Evolutionary conservation across 495 filamentous ascomycete species (phyloP).

Genomic region (Halenospora varia): DNA sequence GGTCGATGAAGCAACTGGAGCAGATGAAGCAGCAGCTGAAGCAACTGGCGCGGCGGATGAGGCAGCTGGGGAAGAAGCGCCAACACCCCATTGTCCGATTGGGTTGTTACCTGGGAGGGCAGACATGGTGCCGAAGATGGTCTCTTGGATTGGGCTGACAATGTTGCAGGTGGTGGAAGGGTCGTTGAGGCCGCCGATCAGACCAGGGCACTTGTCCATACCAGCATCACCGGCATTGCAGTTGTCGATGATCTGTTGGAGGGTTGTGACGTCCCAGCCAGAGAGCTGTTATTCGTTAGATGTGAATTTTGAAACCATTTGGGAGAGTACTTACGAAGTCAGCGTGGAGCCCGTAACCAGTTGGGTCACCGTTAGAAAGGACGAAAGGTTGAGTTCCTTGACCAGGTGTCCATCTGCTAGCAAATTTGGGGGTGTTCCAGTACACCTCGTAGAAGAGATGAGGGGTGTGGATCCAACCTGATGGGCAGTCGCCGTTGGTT

Average conservation of each 20-base stretch:
- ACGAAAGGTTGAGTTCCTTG: slow-evolving; percentile 43
- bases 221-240: slow-evolving; percentile 54
- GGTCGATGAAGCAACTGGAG: slow-evolving; percentile 31
- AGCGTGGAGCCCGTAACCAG: slow-evolving; percentile 68
- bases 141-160: slow-evolving; percentile 31
- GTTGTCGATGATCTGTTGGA: slow-evolving; percentile 55
- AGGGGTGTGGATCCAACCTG: slow-evolving; percentile 43
- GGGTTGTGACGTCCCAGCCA: slow-evolving; percentile 58
- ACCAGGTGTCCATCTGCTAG: slow-evolving; percentile 45
- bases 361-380: slow-evolving; percentile 54
- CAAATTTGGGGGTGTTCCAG: slow-evolving; percentile 52
- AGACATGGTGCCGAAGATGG: slow-evolving; percentile 33
- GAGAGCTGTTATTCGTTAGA: slow-evolving; percentile 35
- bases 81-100: slow-evolving; percentile 25
- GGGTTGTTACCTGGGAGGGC: slow-evolving; percentile 42
- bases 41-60: slow-evolving; percentile 32
- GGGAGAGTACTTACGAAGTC: slow-evolving; percentile 60
- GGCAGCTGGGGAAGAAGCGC: slow-evolving; percentile 14
- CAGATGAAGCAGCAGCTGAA: slow-evolving; percentile 20
- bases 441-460: slow-evolving; percentile 60
- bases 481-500: slow-evolving; percentile 43
- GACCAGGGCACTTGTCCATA: slow-evolving; percentile 50
- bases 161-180: slow-evolving; percentile 34
- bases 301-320: slow-evolving; percentile 45
- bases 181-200: slow-evolving; percentile 43